phyloP scores from a whole-genome alignment of 768 basidiomycete species.

The Boletus eberwhitei region DNA sequence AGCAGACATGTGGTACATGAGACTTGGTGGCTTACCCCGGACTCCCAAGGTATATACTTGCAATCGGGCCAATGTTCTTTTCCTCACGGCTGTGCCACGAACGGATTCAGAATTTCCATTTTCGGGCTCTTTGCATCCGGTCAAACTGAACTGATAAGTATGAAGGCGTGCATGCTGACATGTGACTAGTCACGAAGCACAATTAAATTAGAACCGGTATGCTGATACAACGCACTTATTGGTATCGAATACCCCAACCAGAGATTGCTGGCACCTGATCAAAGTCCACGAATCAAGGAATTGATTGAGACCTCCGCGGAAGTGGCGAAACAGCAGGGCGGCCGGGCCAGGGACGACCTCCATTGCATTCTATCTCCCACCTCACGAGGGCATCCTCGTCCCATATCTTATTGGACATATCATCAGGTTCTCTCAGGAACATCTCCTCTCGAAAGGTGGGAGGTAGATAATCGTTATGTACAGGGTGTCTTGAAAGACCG shows the following conservation, averaged over 20 bases:
- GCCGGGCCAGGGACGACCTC: constrained; percentile 48
- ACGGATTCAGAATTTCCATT: background rate
- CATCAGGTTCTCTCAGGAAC: constrained; percentile 44
- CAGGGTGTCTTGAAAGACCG: constrained; percentile 50
- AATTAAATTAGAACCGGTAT: background rate
- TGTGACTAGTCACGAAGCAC: background rate
- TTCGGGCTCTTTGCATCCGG: background rate
- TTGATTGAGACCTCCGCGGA: background rate
- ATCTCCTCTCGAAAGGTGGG: constrained; percentile 38
- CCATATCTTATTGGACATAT: constrained; percentile 49
- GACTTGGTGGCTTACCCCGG: no score
- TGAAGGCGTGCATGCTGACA: background rate
- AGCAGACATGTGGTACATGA: background rate
- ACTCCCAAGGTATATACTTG: no score
- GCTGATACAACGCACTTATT: background rate
- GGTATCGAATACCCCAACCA: background rate
- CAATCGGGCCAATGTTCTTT: no score
- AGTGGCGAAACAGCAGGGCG: constrained; percentile 14
- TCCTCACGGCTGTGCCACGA: no score
- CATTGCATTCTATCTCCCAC: constrained; percentile 56
- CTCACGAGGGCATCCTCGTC: constrained; percentile 52
- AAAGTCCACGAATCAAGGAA: background rate
- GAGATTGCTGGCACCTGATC: background rate
- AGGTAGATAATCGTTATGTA: constrained; percentile 62
- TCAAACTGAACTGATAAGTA: background rate